Evolutionary conservation across 2,329 filamentous ascomycete species (phyloP), one percentile per base, ranked within the genome.

Genomic region (Teratosphaeria epicoccoides): DNA sequence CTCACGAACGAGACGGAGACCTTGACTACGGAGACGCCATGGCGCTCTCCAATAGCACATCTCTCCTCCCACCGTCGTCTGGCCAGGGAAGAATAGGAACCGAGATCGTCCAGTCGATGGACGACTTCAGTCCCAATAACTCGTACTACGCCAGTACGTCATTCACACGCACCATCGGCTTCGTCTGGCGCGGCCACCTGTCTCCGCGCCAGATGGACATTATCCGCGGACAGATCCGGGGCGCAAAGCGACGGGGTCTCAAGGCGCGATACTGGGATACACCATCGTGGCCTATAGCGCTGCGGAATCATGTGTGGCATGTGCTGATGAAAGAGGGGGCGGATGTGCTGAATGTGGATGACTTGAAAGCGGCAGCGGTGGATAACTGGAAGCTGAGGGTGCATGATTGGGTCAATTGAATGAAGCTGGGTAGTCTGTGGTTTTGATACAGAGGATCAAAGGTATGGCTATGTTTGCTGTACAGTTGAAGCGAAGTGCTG

Each of bases 61-160:
- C 24, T 22, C 17, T 25, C 11, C n/a, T 23, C 3, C 26, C 24
- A 23, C 24, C 24, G 22, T n/a, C 45, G 20, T 43, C 46, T 24
- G 72, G 73, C 23, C 76, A 79, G 65, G 76, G 75, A 50, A 65
- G 67, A 14, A 69, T 72, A 48, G 57, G 55, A 1, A 57, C 55
- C 33, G 43, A 43, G 23, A 11, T 37, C 46, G 54, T 63, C 2
- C 68, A 70, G 26, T 61, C 60, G 2, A 67, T 72, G 24, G 68
- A 71, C 56, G 64, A 65, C 0, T 84, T 76, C 67, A 73, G 74
- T 60, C 52, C 60, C 1, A 68, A 69, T 17, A 87, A 85, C 64
- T 84, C 81, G 3, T 83, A 81, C 67, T 87, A 86, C 65, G 81
- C 83, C 17, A 83, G 78, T 46, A 74, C 76, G 2, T 75, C 78